These are phyloP conservation scores for Trichoderma erinaceum DNA, from an alignment of 495 filamentous ascomycete species.

Conservation along the genomic window DNA sequence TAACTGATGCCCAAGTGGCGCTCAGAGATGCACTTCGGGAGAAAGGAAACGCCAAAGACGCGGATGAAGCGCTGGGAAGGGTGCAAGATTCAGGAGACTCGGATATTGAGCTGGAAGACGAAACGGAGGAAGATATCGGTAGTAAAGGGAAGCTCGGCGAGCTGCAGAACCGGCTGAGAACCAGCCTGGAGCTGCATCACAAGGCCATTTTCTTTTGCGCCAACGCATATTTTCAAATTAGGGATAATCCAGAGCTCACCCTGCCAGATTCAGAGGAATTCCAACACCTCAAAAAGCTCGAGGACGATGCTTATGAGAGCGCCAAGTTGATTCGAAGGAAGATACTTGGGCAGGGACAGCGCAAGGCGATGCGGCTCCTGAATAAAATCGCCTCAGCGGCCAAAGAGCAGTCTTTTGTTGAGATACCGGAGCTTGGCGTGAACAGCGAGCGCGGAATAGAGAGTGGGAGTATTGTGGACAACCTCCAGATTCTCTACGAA, in stretches of 20 bases:
- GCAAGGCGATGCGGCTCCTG: constrained; percentile 35
- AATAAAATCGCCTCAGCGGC: constrained; percentile 42
- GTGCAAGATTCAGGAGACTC: constrained; percentile 15
- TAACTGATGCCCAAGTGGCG: constrained; percentile 58
- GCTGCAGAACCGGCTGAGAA: constrained; percentile 60
- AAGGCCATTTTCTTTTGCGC: constrained; percentile 77
- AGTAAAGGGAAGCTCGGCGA: constrained; percentile 37
- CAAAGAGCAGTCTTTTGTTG: constrained; percentile 48
- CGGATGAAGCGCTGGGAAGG: constrained; percentile 20
- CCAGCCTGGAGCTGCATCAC: constrained; percentile 73
- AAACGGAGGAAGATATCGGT: constrained; percentile 24
- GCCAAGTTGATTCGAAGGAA: constrained; percentile 75
- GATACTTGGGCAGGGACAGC: constrained; percentile 48
- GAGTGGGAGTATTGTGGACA: constrained; percentile 26
- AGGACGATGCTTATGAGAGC: constrained; percentile 64
- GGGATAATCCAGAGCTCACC: constrained; percentile 56
- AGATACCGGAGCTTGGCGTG: constrained; percentile 50
- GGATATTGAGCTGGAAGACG: constrained; percentile 38
- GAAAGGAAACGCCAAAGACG: constrained; percentile 1
- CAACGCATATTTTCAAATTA: constrained; percentile 78
- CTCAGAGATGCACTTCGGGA: constrained; percentile 43
- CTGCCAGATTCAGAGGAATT: constrained; percentile 60
- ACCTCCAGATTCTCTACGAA: constrained; percentile 35
- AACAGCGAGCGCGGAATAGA: constrained; percentile 30
- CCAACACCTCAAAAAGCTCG: constrained; percentile 56